A percentile compares a stretch with the other conserved stretches of the same genome.
phyloP scores from a whole-genome alignment of 148 eudicot species.

The Camellia lanceoleosa region DNA sequence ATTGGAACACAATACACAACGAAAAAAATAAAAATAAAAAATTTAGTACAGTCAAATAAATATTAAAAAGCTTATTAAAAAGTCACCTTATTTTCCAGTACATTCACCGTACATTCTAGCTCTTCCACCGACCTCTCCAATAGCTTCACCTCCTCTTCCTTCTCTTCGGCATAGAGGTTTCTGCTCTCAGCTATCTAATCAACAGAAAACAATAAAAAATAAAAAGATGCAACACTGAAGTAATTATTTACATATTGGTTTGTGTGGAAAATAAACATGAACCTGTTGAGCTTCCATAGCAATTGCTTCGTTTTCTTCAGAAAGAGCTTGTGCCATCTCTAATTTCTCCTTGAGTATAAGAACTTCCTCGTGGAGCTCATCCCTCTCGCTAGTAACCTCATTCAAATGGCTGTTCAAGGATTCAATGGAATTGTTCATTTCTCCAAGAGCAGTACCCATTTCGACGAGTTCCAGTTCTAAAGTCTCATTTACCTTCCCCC shows the following conservation, averaged over 20 bases:
- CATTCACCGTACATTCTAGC: constrained; percentile 74
- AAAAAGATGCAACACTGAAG: neutral
- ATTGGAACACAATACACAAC: too few species aligned
- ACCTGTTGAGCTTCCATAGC: constrained; percentile 84
- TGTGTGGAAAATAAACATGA: neutral
- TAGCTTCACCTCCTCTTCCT: constrained; percentile 90
- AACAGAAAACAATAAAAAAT: neutral
- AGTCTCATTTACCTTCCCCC: constrained; percentile 39
- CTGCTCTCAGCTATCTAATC: constrained; percentile 63
- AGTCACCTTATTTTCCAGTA: constrained; percentile 76
- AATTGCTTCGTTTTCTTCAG: constrained; percentile 73
- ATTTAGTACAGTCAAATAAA: neutral
- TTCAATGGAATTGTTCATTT: constrained; percentile 47
- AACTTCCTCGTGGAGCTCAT: constrained; percentile 45
- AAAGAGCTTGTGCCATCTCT: constrained; percentile 71
- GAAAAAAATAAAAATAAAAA: neutral
- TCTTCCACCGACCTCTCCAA: constrained; percentile 86
- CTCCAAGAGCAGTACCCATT: constrained; percentile 50
- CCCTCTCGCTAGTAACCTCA: constrained; percentile 49
- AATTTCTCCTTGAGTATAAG: constrained; percentile 56
- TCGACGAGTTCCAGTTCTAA: constrained; percentile 58
- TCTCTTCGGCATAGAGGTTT: constrained; percentile 67
- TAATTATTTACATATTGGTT: neutral
- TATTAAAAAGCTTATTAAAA: neutral
- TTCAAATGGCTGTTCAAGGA: constrained; percentile 49